A percentile compares a stretch with the other conserved stretches of the same genome.
These are phyloP conservation scores for Penicillium herquei DNA, from an alignment of 495 filamentous ascomycete genomes.

Conservation along the genomic window DNA sequence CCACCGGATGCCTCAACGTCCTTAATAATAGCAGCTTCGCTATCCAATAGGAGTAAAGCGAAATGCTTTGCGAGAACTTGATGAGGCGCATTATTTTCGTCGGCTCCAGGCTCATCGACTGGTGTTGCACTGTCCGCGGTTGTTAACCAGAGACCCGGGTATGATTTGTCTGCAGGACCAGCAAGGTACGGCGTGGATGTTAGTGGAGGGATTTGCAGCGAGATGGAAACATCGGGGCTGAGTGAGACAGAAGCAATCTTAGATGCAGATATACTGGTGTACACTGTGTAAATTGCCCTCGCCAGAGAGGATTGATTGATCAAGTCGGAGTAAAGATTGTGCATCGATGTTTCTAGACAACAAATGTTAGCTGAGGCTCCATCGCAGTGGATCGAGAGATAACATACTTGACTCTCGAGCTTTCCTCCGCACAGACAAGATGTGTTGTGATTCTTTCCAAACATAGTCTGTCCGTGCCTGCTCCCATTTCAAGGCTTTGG, in stretches of 20 bases:
- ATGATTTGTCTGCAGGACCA: slow-evolving; percentile 59
- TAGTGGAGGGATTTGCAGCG: slow-evolving; percentile 81
- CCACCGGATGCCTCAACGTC: slow-evolving; percentile 78
- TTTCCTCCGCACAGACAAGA: slow-evolving; percentile 73
- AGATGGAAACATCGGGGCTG: slow-evolving; percentile 61
- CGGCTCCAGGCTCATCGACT: slow-evolving; percentile 60
- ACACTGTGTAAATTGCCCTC: slow-evolving; percentile 76
- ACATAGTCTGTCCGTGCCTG: slow-evolving; percentile 86
- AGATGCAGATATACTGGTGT: slow-evolving; percentile 73
- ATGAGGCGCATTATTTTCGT: slow-evolving; percentile 49
- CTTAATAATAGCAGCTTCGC: slow-evolving; percentile 75
- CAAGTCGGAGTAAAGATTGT: slow-evolving; percentile 56
- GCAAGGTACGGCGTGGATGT: slow-evolving; percentile 74
- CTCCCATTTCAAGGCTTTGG: slow-evolving; percentile 85
- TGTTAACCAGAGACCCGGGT: slow-evolving; percentile 77
- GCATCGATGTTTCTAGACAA: slow-evolving; percentile 34
- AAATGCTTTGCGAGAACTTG: slow-evolving; percentile 77
- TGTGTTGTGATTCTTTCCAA: slow-evolving; percentile 78
- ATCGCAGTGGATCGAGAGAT: background rate
- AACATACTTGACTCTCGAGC: slow-evolving; percentile 70
- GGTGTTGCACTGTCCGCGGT: slow-evolving; percentile 72
- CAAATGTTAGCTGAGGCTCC: slow-evolving; percentile 3
- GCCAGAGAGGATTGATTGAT: slow-evolving; percentile 75
- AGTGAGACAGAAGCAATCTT: slow-evolving; percentile 74
- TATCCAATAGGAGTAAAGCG: slow-evolving; percentile 79